Percentiles rank a stretch among this genome's conserved stretches.
Evolutionary conservation across 164 flowering plant genomes (phyloP).

Genomic region (Berberis thunbergii): DNA sequence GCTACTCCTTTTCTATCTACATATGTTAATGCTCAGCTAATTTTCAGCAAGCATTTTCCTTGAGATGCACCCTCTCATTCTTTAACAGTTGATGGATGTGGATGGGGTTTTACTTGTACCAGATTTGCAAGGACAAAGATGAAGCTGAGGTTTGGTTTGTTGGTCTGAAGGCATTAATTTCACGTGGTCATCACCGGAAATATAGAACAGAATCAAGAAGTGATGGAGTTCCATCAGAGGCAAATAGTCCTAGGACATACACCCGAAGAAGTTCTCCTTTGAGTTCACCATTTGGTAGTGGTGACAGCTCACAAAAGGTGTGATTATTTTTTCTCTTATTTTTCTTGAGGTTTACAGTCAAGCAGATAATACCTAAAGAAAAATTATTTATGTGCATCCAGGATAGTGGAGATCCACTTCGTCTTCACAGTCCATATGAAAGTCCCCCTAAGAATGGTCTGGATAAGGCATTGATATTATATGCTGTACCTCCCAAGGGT

Average conservation of each 20-base stretch:
- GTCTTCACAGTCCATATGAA: conserved; percentile 82
- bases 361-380: neutral
- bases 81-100: neutral
- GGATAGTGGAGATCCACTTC: conserved; percentile 72
- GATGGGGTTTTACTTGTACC: conserved; percentile 7
- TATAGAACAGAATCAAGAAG: conserved; percentile 97
- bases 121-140: conserved; percentile 99
- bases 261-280: conserved; percentile 92
- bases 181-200: conserved; percentile 73
- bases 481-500: conserved; percentile 80
- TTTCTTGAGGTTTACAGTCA: conserved; percentile 4
- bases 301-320: conserved; percentile 79
- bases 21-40: neutral
- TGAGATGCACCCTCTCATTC: neutral
- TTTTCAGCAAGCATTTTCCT: neutral
- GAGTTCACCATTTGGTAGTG: conserved; percentile 83
- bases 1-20: neutral
- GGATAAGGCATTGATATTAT: conserved; percentile 64
- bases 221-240: conserved; percentile 89
- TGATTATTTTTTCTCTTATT: neutral
- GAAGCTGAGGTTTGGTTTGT: conserved; percentile 99
- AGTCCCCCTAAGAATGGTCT: conserved; percentile 84
- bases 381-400: conserved; percentile 20
- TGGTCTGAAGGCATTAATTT: conserved; percentile 89
- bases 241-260: conserved; percentile 90